Conservation (phyloP, 2,329 filamentous ascomycete species). For the Diaporthe sp. region DNA sequence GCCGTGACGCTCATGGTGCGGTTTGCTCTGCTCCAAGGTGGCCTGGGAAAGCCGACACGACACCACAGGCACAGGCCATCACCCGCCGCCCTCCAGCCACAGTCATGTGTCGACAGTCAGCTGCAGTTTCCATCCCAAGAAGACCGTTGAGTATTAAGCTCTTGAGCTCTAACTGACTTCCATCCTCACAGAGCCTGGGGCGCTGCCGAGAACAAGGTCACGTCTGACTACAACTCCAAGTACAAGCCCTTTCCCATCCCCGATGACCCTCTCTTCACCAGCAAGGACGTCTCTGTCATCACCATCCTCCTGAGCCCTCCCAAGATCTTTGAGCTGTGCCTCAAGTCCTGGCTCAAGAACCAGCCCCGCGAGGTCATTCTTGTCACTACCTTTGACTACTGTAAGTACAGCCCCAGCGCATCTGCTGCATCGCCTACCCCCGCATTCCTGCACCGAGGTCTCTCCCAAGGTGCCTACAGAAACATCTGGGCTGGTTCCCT, state of each 20-base stretch:
- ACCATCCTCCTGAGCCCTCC: slow-evolving; percentile 16
- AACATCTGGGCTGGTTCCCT: not conserved
- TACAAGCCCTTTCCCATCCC: slow-evolving; percentile 12
- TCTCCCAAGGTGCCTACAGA: too few species aligned
- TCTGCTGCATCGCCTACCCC: not conserved
- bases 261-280: slow-evolving; percentile 14
- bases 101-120: not conserved
- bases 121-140: not conserved
- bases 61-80: not conserved
- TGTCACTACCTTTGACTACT: slow-evolving; percentile 9
- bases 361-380: slow-evolving; percentile 17
- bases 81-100: not conserved
- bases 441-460: not conserved
- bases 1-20: not conserved
- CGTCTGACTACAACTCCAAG: not conserved
- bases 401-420: not conserved
- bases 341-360: slow-evolving; percentile 28
- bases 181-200: not conserved
- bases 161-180: not conserved
- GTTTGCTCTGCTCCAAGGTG: too few species aligned
- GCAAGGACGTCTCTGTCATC: slow-evolving; percentile 26
- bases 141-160: not conserved
- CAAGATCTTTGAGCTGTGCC: slow-evolving; percentile 11
- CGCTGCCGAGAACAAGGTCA: slow-evolving; percentile 1
- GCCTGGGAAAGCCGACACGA: not conserved